Conservation (phyloP, 1,139 yeast genomes). For the Taphrina populina region DNA sequence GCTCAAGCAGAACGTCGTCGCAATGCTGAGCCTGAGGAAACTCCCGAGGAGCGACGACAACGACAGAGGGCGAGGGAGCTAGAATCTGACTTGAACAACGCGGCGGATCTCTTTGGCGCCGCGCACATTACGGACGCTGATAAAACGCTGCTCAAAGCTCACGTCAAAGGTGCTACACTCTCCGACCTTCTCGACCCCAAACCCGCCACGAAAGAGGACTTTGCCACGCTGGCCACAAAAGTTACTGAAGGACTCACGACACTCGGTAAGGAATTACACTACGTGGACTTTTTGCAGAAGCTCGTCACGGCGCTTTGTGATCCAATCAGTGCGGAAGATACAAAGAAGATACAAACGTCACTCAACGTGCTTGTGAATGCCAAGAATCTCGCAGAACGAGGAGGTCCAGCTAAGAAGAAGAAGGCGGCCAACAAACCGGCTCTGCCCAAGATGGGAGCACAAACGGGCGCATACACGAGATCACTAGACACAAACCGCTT, state of each 20-base stretch:
- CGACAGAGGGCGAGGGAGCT: constrained; percentile 75
- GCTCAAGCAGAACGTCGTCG: constrained; percentile 56
- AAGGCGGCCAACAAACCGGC: constrained; percentile 94
- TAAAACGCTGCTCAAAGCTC: constrained; percentile 29
- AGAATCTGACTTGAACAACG: constrained; percentile 82
- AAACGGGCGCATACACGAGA: constrained; percentile 48
- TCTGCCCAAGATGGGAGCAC: constrained; percentile 84
- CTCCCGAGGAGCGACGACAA: constrained; percentile 51
- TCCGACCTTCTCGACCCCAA: constrained; percentile 46
- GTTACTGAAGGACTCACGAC: constrained; percentile 65
- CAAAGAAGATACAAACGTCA: constrained; percentile 82
- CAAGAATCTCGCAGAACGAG: constrained; percentile 50
- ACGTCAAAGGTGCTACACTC: constrained; percentile 44
- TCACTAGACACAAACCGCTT: constrained; percentile 24
- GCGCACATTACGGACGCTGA: constrained; percentile 21
- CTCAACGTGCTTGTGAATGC: constrained; percentile 77
- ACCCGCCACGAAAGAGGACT: constrained; percentile 78
- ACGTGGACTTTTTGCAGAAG: constrained; percentile 83
- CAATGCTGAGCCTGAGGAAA: constrained; percentile 56
- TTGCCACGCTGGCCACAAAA: constrained; percentile 77
- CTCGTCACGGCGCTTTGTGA: constrained; percentile 51
- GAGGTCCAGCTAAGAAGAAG: constrained; percentile 60
- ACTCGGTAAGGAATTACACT: constrained; percentile 62
- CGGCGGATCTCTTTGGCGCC: constrained; percentile 80
- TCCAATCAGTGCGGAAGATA: constrained; percentile 77